Evolutionary conservation across 176 grass and related monocot species (phyloP).

Genomic region (Juncus inflexus): DNA sequence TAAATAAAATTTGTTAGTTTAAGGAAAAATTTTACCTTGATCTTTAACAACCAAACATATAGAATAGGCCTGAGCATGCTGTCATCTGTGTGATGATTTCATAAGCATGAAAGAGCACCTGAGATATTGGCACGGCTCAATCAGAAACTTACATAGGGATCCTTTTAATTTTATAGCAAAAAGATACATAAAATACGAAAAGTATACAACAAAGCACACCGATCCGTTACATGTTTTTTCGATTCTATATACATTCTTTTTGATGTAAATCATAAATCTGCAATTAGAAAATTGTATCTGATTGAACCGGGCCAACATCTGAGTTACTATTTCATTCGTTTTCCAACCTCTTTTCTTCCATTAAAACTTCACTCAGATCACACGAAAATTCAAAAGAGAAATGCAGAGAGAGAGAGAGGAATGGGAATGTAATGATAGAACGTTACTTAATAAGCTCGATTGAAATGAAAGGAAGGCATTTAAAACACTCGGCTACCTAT

Average conservation of each 20-base stretch:
- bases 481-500: conserved; percentile 67
- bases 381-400: background rate
- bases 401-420: conserved; percentile 9
- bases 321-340: conserved; percentile 50
- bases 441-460: background rate
- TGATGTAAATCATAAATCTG: too few species aligned
- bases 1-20: too few species aligned
- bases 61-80: too few species aligned
- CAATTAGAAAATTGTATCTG: conserved; percentile 30
- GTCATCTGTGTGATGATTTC: too few species aligned
- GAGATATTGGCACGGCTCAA: conserved; percentile 99
- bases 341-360: background rate
- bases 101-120: conserved; percentile 58
- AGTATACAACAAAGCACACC: background rate
- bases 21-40: too few species aligned
- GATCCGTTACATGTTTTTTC: background rate
- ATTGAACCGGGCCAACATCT: conserved; percentile 91
- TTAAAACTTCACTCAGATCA: background rate
- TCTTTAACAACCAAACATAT: too few species aligned
- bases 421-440: conserved; percentile 3
- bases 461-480: conserved; percentile 43
- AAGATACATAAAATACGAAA: too few species aligned
- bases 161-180: too few species aligned
- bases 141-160: conserved; percentile 34
- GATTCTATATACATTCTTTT: too few species aligned